phyloP scores from a whole-genome alignment of 2,329 filamentous ascomycete genomes.

The Daldinia eschscholtzii region DNA sequence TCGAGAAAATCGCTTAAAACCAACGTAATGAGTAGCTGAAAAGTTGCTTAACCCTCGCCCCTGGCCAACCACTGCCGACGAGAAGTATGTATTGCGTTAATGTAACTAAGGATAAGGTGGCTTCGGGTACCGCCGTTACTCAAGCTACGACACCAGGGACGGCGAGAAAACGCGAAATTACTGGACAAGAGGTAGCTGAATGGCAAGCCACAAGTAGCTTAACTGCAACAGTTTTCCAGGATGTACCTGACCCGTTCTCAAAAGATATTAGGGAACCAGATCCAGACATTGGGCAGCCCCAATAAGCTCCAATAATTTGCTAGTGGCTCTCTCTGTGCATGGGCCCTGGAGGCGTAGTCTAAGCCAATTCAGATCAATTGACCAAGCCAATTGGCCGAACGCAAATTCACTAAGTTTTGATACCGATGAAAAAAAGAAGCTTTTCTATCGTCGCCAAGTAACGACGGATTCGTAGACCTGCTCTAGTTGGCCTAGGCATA shows the following conservation, averaged over 20 bases:
- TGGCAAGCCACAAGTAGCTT: slow-evolving; percentile 33
- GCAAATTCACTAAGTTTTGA: slow-evolving; percentile 3
- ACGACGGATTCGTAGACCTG: slow-evolving; percentile 1
- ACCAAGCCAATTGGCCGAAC: slow-evolving; percentile 13
- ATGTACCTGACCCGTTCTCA: slow-evolving; percentile 30
- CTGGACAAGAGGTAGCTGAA: slow-evolving; percentile 36
- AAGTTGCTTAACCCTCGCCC: neutral
- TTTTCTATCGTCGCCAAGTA: slow-evolving; percentile 7
- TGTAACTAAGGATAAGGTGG: slow-evolving; percentile 22
- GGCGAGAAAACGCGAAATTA: slow-evolving; percentile 13
- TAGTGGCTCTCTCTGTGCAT: neutral
- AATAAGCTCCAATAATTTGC: slow-evolving; percentile 3
- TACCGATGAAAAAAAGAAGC: slow-evolving; percentile 7
- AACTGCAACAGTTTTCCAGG: slow-evolving; percentile 18
- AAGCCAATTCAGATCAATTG: slow-evolving; percentile 19
- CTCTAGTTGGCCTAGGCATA: neutral
- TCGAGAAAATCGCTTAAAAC: neutral
- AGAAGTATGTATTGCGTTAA: slow-evolving; percentile 16
- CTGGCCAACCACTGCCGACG: slow-evolving; percentile 17
- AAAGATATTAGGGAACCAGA: slow-evolving; percentile 16
- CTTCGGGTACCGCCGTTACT: slow-evolving; percentile 30
- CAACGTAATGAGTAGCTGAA: neutral
- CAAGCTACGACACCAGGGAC: slow-evolving; percentile 23
- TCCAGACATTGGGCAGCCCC: slow-evolving; percentile 11
- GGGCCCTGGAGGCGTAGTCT: slow-evolving; percentile 12